Evolutionary conservation across 2,329 filamentous ascomycete species (phyloP).

Genomic region (Exophiala mesophila): DNA sequence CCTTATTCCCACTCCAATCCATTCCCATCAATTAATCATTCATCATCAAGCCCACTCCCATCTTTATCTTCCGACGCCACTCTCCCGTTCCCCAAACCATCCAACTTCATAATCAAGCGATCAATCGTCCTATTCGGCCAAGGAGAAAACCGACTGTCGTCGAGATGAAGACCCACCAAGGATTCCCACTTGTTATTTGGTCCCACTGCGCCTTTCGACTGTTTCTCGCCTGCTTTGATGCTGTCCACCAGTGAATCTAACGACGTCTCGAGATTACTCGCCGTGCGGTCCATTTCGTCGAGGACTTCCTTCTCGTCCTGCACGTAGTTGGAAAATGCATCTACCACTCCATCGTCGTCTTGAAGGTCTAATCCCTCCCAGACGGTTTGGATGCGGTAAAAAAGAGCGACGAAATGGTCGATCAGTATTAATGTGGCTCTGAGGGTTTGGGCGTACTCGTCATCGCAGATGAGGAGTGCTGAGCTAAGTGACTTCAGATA

Average conservation of each 20-base stretch:
- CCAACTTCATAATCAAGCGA: slow-evolving; percentile 83
- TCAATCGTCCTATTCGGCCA: slow-evolving; percentile 74
- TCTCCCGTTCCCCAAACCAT: slow-evolving; percentile 44
- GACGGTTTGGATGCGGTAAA: slow-evolving; percentile 68
- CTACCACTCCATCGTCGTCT: slow-evolving; percentile 73
- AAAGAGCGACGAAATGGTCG: slow-evolving; percentile 75
- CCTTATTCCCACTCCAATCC: background rate
- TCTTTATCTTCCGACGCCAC: slow-evolving; percentile 14
- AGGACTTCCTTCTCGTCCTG: slow-evolving; percentile 67
- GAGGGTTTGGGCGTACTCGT: slow-evolving; percentile 37
- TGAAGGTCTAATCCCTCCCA: slow-evolving; percentile 78
- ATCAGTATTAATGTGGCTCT: slow-evolving; percentile 47
- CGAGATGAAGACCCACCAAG: slow-evolving; percentile 58
- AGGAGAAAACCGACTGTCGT: slow-evolving; percentile 55
- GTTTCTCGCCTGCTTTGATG: slow-evolving; percentile 20
- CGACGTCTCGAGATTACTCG: slow-evolving; percentile 56
- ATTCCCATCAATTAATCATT: slow-evolving; percentile 6
- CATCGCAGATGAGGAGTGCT: slow-evolving; percentile 41
- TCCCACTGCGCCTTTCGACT: slow-evolving; percentile 37
- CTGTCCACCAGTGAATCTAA: slow-evolving; percentile 47
- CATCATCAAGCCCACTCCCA: slow-evolving; percentile 16
- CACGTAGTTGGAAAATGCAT: slow-evolving; percentile 65
- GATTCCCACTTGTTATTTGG: slow-evolving; percentile 58
- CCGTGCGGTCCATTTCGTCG: slow-evolving; percentile 59
- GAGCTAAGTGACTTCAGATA: slow-evolving; percentile 65